phyloP scores from a whole-genome alignment of 2,329 filamentous ascomycete genomes.

The Fusarium hostae region DNA sequence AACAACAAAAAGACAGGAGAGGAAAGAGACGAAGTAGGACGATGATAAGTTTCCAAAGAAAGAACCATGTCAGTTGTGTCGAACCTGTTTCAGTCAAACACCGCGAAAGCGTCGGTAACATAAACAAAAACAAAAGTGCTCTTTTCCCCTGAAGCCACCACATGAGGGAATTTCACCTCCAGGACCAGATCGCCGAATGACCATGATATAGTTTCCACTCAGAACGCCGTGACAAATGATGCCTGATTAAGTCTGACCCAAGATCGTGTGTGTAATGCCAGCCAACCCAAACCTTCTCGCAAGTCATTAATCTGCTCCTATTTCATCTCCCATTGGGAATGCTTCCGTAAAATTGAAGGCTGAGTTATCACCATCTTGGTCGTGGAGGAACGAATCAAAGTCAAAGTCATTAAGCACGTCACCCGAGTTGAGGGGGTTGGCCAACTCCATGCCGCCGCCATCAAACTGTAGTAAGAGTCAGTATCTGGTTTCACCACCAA shows the following conservation, averaged over 20 bases:
- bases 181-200: constrained; percentile 53
- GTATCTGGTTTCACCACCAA: constrained; percentile 10
- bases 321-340: constrained; percentile 67
- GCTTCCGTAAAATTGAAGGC: constrained; percentile 65
- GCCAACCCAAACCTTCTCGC: constrained; percentile 40
- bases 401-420: constrained; percentile 75
- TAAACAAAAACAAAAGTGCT: constrained; percentile 41
- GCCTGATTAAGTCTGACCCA: constrained; percentile 53
- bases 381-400: constrained; percentile 74
- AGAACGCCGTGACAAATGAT: constrained; percentile 55
- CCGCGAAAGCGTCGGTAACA: constrained; percentile 34
- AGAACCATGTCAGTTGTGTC: constrained; percentile 30
- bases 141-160: constrained; percentile 50
- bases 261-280: constrained; percentile 44
- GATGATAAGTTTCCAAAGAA: constrained; percentile 19
- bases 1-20: constrained; percentile 31
- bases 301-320: constrained; percentile 63
- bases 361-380: constrained; percentile 59
- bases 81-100: constrained; percentile 27
- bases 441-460: constrained; percentile 61
- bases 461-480: constrained; percentile 50
- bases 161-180: constrained; percentile 44
- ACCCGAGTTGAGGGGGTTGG: constrained; percentile 62
- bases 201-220: constrained; percentile 54
- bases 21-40: constrained; percentile 29